Base-by-base conservation (phyloP, 2,329 filamentous ascomycete species). In the Alternaria solani region DNA sequence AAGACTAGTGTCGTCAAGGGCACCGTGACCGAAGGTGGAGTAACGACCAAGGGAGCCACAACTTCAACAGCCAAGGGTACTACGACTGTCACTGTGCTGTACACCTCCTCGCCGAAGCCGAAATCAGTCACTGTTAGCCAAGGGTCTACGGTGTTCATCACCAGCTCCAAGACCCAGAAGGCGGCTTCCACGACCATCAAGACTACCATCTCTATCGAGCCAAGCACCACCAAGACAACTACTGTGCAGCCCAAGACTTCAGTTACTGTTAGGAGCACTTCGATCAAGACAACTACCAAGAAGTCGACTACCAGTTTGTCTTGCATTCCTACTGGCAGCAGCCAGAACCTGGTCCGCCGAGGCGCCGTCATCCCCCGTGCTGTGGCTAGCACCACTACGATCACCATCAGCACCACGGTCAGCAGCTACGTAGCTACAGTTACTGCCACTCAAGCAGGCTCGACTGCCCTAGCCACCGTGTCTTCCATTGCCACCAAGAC, bases 241-340 rank as follows among this genome's bases (percentile, higher is more conserved):
- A 71, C 67, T 11, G 34, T 65, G 2, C 69, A 72, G 38, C 55
- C 66, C 34, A 64, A 63, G n/a, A 64, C 26, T 20, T 66, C 67
- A 2, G 46, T 70, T 5, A 71, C 65, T 14, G 53, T 69, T 43
- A 65, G 54, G 18, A 59, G 55, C 2, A 66, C 64, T 2, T 72
- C 67, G 1, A 56, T 63, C n/a, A 74, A 75, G 51, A 73, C 64
- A 5, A 65, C 65, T 2, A 75, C 70, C 2, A 76, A 75, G 65
- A 71, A 69, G 46, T 68, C 70, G 0, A 75, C 72, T 2, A 66
- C 65, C 16, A 74, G 69, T 6, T 53, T 58, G 9, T 62, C 67
- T 12, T 74, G 72, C 55, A 67, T 73, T 11, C 72, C 75, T 12
- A 75, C 73, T 34, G 57, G 54, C 34, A 62, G 54, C 32, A 57